phyloP scores from a whole-genome alignment of 2,329 filamentous ascomycete species.

The Colletotrichum coccodes region DNA sequence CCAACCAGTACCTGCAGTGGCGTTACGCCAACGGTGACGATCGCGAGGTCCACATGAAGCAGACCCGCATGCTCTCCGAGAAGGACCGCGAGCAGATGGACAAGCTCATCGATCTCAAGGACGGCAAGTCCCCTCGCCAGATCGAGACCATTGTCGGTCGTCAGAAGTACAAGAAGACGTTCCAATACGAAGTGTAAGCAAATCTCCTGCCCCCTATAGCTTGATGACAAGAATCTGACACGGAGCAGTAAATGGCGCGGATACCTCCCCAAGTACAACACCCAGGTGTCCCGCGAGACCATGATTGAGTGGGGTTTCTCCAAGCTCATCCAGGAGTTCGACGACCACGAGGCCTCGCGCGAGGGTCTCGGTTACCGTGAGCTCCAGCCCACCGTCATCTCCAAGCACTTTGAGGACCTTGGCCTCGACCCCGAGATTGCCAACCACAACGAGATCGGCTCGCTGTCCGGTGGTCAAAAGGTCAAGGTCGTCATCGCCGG shows the following conservation, averaged over 20 bases:
- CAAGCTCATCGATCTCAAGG: conserved; percentile 84
- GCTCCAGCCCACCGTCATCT: conserved; percentile 91
- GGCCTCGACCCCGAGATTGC: conserved; percentile 97
- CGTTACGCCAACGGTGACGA: conserved; percentile 97
- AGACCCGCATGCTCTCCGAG: conserved; percentile 88
- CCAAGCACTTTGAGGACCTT: conserved; percentile 97
- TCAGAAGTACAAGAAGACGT: conserved; percentile 99
- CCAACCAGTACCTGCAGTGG: conserved; percentile 99
- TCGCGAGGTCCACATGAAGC: conserved; percentile 96
- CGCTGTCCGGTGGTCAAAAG: conserved; percentile 95
- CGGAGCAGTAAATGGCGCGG: conserved; percentile 84
- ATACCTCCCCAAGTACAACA: conserved; percentile 92
- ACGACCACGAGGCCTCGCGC: conserved; percentile 98
- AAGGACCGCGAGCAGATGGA: conserved; percentile 93
- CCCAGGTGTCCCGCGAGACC: conserved; percentile 92
- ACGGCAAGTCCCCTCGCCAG: conserved; percentile 81
- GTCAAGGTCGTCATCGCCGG: conserved; percentile 98
- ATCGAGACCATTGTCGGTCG: conserved; percentile 93
- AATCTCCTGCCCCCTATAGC: background rate
- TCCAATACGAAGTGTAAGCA: conserved; percentile 93
- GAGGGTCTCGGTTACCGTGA: conserved; percentile 97
- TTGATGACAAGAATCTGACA: conserved; percentile 38
- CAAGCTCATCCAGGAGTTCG: conserved; percentile 97
- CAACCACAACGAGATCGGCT: conserved; percentile 98
- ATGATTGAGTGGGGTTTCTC: conserved; percentile 85